Conservation (phyloP, 805 yeast genomes). For the Metschnikowia dekortorum region DNA sequence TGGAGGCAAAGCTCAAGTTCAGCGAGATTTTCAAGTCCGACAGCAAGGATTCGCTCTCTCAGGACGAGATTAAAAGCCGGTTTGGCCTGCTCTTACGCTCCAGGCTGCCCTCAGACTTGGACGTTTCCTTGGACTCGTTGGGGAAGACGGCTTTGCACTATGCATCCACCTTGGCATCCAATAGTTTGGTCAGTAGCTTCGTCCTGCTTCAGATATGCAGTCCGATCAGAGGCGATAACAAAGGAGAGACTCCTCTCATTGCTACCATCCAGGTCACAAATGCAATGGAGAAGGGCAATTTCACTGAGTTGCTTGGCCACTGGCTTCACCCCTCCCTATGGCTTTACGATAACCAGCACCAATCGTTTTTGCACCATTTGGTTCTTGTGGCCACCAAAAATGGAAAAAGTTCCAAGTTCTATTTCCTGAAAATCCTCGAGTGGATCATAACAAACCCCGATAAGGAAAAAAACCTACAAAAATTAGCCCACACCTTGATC, state of each 20-base stretch:
- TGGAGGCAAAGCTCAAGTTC: slow-evolving; percentile 31
- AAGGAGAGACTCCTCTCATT: slow-evolving; percentile 37
- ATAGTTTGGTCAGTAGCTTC: slow-evolving; percentile 30
- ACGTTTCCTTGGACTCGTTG: slow-evolving; percentile 35
- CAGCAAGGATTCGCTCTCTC: slow-evolving; percentile 17
- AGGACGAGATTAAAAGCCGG: slow-evolving; percentile 21
- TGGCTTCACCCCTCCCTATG: slow-evolving; percentile 59
- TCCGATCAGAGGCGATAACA: slow-evolving; percentile 36
- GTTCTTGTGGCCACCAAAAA: slow-evolving; percentile 42
- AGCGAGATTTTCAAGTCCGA: slow-evolving; percentile 35
- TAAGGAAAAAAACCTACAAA: slow-evolving; percentile 15
- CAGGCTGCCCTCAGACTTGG: slow-evolving; percentile 18
- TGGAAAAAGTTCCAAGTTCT: slow-evolving; percentile 32
- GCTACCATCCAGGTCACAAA: slow-evolving; percentile 82
- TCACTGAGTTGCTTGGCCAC: slow-evolving; percentile 59
- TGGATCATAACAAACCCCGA: slow-evolving; percentile 24
- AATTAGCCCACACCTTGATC: slow-evolving; percentile 19
- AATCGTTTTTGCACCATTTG: slow-evolving; percentile 85
- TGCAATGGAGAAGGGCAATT: slow-evolving; percentile 73
- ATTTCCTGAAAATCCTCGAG: slow-evolving; percentile 31
- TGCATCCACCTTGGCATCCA: slow-evolving; percentile 39
- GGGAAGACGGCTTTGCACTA: slow-evolving; percentile 43
- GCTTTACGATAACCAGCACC: slow-evolving; percentile 53
- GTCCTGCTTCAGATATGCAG: slow-evolving; percentile 32
- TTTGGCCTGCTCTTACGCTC: slow-evolving; percentile 21